Conservation (phyloP, 202 grass and related monocot genomes). For the Dendrocalamus latiflorus region DNA sequence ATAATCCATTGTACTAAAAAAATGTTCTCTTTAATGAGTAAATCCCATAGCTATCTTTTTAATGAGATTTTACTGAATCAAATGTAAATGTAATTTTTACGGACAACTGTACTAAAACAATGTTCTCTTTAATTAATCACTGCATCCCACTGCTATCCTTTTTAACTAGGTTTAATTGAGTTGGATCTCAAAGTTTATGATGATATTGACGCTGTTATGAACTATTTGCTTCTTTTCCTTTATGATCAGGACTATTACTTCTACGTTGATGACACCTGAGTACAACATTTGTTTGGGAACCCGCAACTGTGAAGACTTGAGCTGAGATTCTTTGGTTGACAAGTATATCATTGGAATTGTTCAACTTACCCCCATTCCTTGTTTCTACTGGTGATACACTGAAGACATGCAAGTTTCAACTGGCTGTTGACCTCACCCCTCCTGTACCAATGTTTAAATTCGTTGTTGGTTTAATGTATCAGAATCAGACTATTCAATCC, state of each 20-base stretch:
- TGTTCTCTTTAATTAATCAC: background rate
- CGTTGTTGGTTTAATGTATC: conserved; percentile 23
- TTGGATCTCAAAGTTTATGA: background rate
- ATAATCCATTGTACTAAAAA: too few species aligned
- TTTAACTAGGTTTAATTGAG: background rate
- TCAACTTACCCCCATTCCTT: conserved; percentile 49
- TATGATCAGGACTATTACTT: conserved; percentile 31
- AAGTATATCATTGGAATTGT: conserved; percentile 43
- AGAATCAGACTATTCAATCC: conserved; percentile 16
- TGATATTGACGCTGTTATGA: background rate
- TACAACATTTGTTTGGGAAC: conserved; percentile 40
- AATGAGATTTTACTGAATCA: background rate
- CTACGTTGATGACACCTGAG: conserved; percentile 41
- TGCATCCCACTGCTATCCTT: background rate
- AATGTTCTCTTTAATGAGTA: background rate
- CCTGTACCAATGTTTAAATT: conserved; percentile 44
- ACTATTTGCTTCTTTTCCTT: background rate
- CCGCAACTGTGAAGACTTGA: conserved; percentile 55
- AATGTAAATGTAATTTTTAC: too few species aligned
- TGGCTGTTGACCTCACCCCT: conserved; percentile 40
- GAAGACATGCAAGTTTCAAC: conserved; percentile 33
- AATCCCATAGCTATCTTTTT: background rate
- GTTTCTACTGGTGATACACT: conserved; percentile 34
- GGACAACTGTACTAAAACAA: background rate
- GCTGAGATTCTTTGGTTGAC: conserved; percentile 63